phyloP scores from a whole-genome alignment of 225 moss, liverwort and hornwort genomes.

The Straminergon stramineum region DNA sequence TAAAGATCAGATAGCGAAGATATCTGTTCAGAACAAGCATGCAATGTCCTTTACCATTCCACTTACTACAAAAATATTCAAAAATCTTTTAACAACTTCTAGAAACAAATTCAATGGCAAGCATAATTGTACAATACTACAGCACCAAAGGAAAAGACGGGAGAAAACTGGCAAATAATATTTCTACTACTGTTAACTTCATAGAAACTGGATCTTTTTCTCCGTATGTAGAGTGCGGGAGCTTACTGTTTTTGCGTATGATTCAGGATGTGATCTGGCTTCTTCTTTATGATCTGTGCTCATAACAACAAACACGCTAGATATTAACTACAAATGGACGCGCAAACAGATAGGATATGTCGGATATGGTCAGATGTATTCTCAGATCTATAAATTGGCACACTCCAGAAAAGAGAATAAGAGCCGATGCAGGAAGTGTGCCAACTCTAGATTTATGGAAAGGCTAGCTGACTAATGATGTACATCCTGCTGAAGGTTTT shows the following conservation, averaged over 20 bases:
- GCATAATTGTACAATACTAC: not conserved
- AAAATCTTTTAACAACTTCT: not conserved
- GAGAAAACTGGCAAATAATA: not conserved
- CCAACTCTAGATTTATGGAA: not conserved
- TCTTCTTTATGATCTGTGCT: constrained; percentile 72
- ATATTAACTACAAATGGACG: not conserved
- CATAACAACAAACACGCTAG: not conserved
- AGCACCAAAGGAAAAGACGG: not conserved
- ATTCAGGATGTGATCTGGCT: constrained; percentile 49
- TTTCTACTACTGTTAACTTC: not conserved
- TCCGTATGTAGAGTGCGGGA: not conserved
- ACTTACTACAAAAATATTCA: not conserved
- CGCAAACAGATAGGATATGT: not conserved
- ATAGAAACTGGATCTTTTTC: not conserved
- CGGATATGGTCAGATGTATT: not conserved
- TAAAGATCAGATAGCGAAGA: constrained; percentile 83
- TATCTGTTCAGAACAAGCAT: constrained; percentile 36
- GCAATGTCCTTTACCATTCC: not conserved
- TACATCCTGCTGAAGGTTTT: not conserved
- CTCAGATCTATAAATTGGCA: not conserved
- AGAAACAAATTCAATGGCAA: not conserved
- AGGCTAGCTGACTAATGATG: not conserved
- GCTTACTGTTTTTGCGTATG: constrained; percentile 76
- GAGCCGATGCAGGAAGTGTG: not conserved
- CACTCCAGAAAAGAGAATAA: not conserved